Evolutionary conservation across 345 rosid species (phyloP), one percentile per base, ranked within the genome.

Genomic region (Linum lewisii): DNA sequence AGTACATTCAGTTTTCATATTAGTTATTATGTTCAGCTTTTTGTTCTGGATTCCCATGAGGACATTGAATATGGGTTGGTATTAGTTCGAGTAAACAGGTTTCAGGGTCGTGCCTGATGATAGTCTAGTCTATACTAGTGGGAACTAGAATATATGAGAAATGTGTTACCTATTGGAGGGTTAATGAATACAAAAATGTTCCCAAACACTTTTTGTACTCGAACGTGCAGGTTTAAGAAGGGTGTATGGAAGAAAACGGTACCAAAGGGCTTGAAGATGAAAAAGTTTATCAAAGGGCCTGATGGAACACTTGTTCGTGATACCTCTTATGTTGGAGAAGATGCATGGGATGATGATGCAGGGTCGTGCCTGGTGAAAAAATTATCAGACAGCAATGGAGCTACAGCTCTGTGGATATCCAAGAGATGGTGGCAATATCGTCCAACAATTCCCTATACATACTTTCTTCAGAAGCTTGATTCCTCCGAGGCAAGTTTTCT

Each of bases 381-480:
- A 75, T 71, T 67, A 59, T 64, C 81, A n/a, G 81, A 77, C 64
- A 67, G 87, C 21, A 80, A 69, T 58, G 90, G 96, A 75, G 75
- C 79, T 16, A 81, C 91, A 72, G 96, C 90, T 60, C 81, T 84
- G 25, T 91, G 98, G 98, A 91, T 91, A 76, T 79, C 98, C 34
- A 91, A 91, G 77, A 82, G 98, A 79, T 91, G 98, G 98, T 91
- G 98, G 98, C 82, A 78, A 37, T 18, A 91, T 71, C 96, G 92
- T 69, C 98, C 98, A 53, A 86, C 79, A 71, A 81, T 91, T 70
- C 95, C 96, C 25, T 91, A 91, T 60, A 86, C 89, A 45, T 91
- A 85, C 75, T 86, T 91, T 75, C 96, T 91, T 59, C 86, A 91
- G 59, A 91, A 88, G 71, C 92, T 91, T 63, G 98, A 91, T 70